Conservation (phyloP, 768 basidiomycete species). For the Porphyrellus cyaneotinctus region DNA sequence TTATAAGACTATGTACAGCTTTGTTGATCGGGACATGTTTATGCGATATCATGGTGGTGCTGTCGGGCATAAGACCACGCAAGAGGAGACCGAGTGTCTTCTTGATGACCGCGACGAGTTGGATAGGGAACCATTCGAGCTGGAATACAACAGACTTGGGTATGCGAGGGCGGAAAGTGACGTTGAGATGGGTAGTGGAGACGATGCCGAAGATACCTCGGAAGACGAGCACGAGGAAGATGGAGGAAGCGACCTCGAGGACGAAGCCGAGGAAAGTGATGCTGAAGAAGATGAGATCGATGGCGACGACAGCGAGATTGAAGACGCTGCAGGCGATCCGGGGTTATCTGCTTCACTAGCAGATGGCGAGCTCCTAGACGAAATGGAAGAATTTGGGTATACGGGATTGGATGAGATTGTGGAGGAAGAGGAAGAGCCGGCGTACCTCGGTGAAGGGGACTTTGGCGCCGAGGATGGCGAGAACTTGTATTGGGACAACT, state of each 20-base stretch:
- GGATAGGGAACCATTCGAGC: background rate
- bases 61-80: background rate
- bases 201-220: background rate
- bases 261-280: background rate
- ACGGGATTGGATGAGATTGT: background rate
- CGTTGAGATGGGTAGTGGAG: background rate
- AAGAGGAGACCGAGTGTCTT: background rate
- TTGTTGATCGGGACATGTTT: constrained; percentile 1
- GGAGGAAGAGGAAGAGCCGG: background rate
- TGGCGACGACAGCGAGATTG: background rate
- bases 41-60: background rate
- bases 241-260: background rate
- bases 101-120: background rate
- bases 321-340: background rate
- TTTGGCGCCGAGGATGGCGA: background rate
- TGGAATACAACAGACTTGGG: background rate
- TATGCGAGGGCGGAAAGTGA: background rate
- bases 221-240: background rate
- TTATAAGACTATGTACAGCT: background rate
- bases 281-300: background rate
- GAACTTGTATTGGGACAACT: background rate
- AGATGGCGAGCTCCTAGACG: background rate
- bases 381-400: background rate
- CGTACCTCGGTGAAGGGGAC: background rate
- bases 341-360: background rate